Conservation (phyloP, 2,329 filamentous ascomycete genomes). For the Arthrobotrys musiformis region DNA sequence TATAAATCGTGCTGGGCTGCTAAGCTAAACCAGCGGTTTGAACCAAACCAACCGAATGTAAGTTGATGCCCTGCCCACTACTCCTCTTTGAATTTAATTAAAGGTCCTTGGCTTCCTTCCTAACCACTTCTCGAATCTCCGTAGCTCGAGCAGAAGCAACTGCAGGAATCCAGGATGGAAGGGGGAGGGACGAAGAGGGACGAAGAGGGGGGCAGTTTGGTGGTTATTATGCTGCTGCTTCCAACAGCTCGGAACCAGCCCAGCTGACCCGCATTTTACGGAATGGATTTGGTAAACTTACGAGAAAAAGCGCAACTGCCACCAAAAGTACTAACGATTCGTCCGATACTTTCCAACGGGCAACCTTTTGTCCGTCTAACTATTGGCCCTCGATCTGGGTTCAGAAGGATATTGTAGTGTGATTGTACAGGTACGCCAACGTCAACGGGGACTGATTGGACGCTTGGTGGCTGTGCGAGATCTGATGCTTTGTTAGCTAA, state of each 20-base stretch:
- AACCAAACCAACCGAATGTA: background rate
- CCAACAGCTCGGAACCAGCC: slow-evolving; percentile 26
- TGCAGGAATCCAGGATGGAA: background rate
- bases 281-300: slow-evolving; percentile 54
- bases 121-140: background rate
- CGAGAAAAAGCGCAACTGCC: slow-evolving; percentile 38
- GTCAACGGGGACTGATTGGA: background rate
- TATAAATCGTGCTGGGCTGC: slow-evolving; percentile 13
- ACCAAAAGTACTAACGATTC: slow-evolving; percentile 12
- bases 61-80: background rate
- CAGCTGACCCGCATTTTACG: slow-evolving; percentile 54
- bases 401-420: background rate
- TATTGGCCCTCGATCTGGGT: background rate
- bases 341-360: slow-evolving; percentile 32
- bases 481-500: slow-evolving; percentile 27
- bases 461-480: slow-evolving; percentile 44
- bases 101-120: background rate
- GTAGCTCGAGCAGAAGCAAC: too few species aligned
- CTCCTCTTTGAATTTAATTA: background rate
- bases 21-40: background rate
- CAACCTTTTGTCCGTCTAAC: background rate
- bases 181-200: background rate
- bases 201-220: background rate
- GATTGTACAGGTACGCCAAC: slow-evolving; percentile 15
- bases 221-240: background rate